Percentiles rank a stretch among this genome's conserved stretches.
These are phyloP conservation scores for Pulveroboletus frians DNA, from an alignment of 768 basidiomycete species.

Conservation along the genomic window DNA sequence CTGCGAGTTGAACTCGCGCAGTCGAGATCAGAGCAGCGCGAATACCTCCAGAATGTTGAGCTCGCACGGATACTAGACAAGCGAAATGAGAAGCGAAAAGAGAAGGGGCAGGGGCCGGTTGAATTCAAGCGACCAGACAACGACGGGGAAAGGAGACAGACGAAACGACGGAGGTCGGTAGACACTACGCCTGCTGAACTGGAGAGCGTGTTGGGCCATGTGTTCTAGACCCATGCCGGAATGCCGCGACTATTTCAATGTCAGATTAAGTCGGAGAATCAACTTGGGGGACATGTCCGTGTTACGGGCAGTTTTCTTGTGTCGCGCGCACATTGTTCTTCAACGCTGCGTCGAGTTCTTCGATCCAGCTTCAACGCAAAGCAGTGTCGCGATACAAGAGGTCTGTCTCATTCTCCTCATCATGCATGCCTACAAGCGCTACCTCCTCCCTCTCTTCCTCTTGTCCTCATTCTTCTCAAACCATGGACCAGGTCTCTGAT, in stretches of 20 bases:
- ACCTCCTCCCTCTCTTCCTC: constrained; percentile 59
- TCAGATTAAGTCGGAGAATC: constrained; percentile 25
- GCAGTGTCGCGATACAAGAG: constrained; percentile 62
- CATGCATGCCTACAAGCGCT: constrained; percentile 79
- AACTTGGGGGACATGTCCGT: constrained; percentile 15
- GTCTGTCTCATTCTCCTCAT: constrained; percentile 76
- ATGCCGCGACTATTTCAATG: constrained; percentile 10
- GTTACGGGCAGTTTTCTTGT: constrained; percentile 28
- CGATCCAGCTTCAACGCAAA: constrained; percentile 31
- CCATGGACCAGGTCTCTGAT: constrained; percentile 42
- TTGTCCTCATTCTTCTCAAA: constrained; percentile 47
- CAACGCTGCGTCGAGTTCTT: constrained; percentile 35
- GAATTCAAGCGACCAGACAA: constrained; percentile 19
- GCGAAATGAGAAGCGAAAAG: constrained; percentile 61
- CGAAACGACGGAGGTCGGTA: constrained; percentile 11
- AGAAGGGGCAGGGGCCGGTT: constrained; percentile 48
- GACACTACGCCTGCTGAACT: constrained; percentile 23
- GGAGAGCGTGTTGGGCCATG: constrained; percentile 42
- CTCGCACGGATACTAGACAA: constrained; percentile 82
- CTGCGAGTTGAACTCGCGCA: constrained; percentile 89
- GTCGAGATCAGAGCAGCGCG: constrained; percentile 82
- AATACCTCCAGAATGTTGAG: constrained; percentile 93
- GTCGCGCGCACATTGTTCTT: constrained; percentile 59
- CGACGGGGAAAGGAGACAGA: constrained; percentile 7
- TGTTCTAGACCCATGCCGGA: constrained; percentile 40